Conservation (phyloP, 495 filamentous ascomycete genomes). For the Penicillium odoratum region DNA sequence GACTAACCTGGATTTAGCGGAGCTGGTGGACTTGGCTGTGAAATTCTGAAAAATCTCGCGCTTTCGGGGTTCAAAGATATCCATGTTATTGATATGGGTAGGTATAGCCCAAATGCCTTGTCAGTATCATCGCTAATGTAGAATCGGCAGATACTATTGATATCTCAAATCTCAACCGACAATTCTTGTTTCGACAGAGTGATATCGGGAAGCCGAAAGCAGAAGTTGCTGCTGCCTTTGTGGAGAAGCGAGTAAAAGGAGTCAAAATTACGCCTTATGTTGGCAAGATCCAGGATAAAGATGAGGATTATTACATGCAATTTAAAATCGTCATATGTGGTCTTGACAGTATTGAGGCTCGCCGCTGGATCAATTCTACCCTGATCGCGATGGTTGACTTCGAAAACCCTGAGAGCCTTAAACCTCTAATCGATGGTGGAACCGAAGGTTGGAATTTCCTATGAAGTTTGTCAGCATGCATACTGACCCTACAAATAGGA, state of each 20-base stretch:
- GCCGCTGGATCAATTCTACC: conserved; percentile 97
- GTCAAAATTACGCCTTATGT: conserved; percentile 92
- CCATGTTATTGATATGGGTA: conserved; percentile 98
- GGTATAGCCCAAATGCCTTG: conserved; percentile 4
- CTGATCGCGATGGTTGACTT: conserved; percentile 85
- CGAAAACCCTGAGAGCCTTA: conserved; percentile 75
- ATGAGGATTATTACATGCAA: conserved; percentile 97
- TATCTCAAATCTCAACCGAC: conserved; percentile 95
- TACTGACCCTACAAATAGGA: conserved; percentile 45
- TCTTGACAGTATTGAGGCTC: conserved; percentile 95
- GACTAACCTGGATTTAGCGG: conserved; percentile 56
- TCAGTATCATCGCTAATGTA: conserved; percentile 11
- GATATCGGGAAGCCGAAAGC: conserved; percentile 96
- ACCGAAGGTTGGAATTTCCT: conserved; percentile 68
- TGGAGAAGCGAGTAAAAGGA: conserved; percentile 82
- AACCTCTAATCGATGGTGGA: conserved; percentile 93
- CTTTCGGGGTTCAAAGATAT: conserved; percentile 95
- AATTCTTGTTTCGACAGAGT: conserved; percentile 90
- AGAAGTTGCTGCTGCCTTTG: conserved; percentile 86
- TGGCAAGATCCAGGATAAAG: conserved; percentile 95
- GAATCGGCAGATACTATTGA: conserved; percentile 80
- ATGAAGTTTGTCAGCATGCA: background rate
- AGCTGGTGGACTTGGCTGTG: conserved; percentile 93
- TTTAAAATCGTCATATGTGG: conserved; percentile 93
- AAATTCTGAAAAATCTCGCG: conserved; percentile 95